Conservation (phyloP, 2,329 filamentous ascomycete genomes). For the Cryphonectria parasitica region DNA sequence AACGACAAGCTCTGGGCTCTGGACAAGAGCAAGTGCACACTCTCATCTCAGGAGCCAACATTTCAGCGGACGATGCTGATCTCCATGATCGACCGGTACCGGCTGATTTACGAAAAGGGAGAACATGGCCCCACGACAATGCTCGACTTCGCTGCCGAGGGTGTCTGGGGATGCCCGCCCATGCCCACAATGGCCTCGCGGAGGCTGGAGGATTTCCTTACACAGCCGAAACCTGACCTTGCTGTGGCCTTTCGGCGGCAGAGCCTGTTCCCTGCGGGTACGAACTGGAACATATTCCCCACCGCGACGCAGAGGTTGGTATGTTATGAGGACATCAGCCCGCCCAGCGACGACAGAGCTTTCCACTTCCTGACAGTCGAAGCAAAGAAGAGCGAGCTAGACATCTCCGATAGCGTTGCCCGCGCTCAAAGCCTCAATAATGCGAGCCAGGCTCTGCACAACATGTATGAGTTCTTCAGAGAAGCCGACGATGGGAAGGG, state of each 20-base stretch:
- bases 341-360: not conserved
- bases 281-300: not conserved
- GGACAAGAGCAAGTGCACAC: not conserved
- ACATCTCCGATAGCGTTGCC: not conserved
- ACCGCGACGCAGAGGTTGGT: not conserved
- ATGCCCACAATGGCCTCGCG: conserved; percentile 11
- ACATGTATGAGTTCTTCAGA: conserved; percentile 21
- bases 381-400: not conserved
- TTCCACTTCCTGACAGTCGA: conserved; percentile 20
- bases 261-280: not conserved
- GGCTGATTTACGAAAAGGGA: conserved; percentile 16
- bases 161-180: conserved; percentile 10
- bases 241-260: conserved; percentile 12
- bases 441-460: conserved; percentile 19
- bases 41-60: not conserved
- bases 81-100: conserved; percentile 23
- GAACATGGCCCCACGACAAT: not conserved
- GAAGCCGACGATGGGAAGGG: conserved; percentile 6
- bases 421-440: conserved; percentile 16
- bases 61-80: conserved; percentile 21
- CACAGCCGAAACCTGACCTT: conserved; percentile 13
- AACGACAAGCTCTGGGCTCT: conserved; percentile 13
- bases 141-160: conserved; percentile 20
- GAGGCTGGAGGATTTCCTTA: not conserved
- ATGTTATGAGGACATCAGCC: not conserved